Evolutionary conservation across 805 yeast species (phyloP), one percentile per base, ranked within the genome.

Genomic region (Yamadazyma takamatsuzukensis): DNA sequence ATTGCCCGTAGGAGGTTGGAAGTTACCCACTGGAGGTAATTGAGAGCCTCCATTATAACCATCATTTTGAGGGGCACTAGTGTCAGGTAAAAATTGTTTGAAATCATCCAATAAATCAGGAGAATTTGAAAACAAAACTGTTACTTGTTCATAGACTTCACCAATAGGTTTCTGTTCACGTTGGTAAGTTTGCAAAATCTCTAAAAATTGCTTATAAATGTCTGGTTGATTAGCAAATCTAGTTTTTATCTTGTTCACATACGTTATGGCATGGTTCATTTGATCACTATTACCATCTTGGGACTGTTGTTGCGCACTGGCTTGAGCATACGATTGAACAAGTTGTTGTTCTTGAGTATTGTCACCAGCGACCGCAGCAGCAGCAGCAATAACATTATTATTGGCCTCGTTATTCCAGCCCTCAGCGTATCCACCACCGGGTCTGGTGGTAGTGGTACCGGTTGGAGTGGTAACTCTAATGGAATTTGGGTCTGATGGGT

Each of bases 21-120:
- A 86, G 53, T 75, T 85, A 5, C 95, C 96, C 18, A 86, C 87
- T 2, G 95, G 96, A 7, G 96, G 96, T 35, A 85, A 68, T 41
- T 83, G 85, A 23, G 74, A 61, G 25, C 57, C 44, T 21, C 53
- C 54, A 15, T 54, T 59, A 34, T 49, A 57, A 30, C 18, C 23
- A 3, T 23, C 25, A 6, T 18, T 27, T 23, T 41, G 54, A 36
- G 42, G 56, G 32, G 40, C 51, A 37, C 43, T 48, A 4, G 82
- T 74, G 49, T 90, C 97, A 2, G 98, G 98, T 57, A 93, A 71
- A 56, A 93, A 93, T 56, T 88, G 89, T 56, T 89, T 88, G 62
- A 93, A 93, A 54, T 94, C 98, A 45, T 88, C 95, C 41, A 93
- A 65, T 38, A 93, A 70, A 51, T 93, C 99, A 0, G 97, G 97